phyloP scores from a whole-genome alignment of 2,329 filamentous ascomycete genomes.

The Truncatella angustata region DNA sequence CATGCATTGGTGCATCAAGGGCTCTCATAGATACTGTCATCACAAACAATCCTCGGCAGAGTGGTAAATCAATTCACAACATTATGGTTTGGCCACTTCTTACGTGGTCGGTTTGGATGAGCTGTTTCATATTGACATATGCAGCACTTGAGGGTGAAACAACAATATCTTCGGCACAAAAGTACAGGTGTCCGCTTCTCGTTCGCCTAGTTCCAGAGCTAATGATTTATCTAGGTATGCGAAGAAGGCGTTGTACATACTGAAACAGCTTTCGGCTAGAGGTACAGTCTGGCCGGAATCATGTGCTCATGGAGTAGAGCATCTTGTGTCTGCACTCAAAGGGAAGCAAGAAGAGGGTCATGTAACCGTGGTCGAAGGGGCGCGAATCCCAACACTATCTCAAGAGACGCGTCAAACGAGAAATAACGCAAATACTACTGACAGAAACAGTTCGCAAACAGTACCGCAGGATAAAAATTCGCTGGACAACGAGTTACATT shows the following conservation, averaged over 20 bases:
- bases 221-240: constrained; percentile 12
- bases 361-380: background rate
- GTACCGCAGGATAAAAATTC: too few species aligned
- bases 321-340: constrained; percentile 14
- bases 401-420: too few species aligned
- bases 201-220: background rate
- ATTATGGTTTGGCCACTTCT: constrained; percentile 17
- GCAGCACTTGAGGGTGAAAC: constrained; percentile 18
- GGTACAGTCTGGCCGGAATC: constrained; percentile 17
- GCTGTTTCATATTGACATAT: constrained; percentile 18
- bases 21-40: constrained; percentile 15
- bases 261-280: constrained; percentile 14
- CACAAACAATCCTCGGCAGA: constrained; percentile 8
- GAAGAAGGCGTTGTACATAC: constrained; percentile 13
- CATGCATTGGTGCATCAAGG: constrained; percentile 19
- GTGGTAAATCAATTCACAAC: background rate
- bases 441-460: too few species aligned
- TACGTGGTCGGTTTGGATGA: constrained; percentile 22
- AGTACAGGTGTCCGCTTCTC: background rate
- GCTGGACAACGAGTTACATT: too few species aligned
- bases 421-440: too few species aligned
- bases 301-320: constrained; percentile 15
- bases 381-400: background rate
- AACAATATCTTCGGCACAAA: constrained; percentile 13
- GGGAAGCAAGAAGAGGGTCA: constrained; percentile 3